Evolutionary conservation across 2,329 filamentous ascomycete species (phyloP).

Genomic region (Tolypocladium inflatum): DNA sequence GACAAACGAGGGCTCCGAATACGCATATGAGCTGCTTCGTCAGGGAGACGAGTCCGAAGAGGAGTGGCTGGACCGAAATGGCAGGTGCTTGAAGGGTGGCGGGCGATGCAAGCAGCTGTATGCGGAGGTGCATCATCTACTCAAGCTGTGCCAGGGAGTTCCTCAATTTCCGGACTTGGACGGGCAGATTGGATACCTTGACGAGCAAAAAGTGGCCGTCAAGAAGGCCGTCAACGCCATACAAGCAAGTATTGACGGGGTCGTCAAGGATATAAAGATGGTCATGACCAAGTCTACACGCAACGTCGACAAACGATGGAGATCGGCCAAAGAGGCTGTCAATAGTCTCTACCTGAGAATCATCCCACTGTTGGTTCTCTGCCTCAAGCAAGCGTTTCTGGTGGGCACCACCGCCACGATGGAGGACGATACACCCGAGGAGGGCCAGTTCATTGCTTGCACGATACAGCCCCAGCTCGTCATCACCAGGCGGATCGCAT

Average conservation of each 20-base stretch:
- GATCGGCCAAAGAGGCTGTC: slow-evolving; percentile 1
- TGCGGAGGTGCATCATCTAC: background rate
- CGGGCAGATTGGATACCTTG: background rate
- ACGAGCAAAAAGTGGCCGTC: background rate
- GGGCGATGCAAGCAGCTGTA: background rate
- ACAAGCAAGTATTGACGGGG: background rate
- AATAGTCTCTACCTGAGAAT: slow-evolving; percentile 8
- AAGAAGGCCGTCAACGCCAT: background rate
- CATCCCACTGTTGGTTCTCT: slow-evolving; percentile 15
- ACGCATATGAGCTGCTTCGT: background rate
- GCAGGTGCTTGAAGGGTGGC: background rate
- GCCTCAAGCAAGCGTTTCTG: slow-evolving; percentile 11
- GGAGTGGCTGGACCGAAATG: background rate
- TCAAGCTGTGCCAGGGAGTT: background rate
- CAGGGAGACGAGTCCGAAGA: background rate
- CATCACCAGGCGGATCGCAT: background rate
- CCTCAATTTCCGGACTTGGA: background rate
- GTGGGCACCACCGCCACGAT: slow-evolving; percentile 6
- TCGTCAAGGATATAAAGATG: background rate
- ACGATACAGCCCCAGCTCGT: slow-evolving; percentile 3
- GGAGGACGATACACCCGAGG: background rate
- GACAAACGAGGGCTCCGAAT: background rate
- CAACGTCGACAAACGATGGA: background rate
- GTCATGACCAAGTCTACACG: background rate
- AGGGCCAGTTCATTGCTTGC: slow-evolving; percentile 4